Conservation (phyloP, 106 monocot species). For the Allium sativum region DNA sequence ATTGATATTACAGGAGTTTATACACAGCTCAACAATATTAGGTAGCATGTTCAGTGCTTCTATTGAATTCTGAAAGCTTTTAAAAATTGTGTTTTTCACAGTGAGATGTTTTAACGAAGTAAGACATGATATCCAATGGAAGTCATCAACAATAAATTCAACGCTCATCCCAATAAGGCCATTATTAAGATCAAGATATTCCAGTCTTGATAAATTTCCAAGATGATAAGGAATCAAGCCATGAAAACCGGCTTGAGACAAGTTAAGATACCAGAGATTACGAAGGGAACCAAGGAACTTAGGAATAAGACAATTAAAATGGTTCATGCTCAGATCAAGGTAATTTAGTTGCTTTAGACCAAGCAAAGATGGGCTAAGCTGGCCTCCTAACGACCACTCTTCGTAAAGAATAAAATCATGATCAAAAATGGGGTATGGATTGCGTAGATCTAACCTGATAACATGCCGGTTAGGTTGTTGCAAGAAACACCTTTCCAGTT, state of each 20-base stretch:
- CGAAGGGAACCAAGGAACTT: constrained; percentile 22
- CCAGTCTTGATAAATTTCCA: background rate
- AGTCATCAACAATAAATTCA: background rate
- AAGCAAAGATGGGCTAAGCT: constrained; percentile 15
- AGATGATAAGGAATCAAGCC: background rate
- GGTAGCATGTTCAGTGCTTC: constrained; percentile 2
- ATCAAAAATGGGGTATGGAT: background rate
- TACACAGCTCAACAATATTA: background rate
- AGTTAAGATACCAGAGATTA: constrained; percentile 2
- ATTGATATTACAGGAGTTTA: background rate
- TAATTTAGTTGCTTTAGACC: constrained; percentile 14
- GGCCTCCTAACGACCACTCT: background rate
- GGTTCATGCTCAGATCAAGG: constrained; percentile 30
- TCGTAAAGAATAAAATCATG: background rate
- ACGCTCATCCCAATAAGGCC: no score
- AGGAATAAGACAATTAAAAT: constrained; percentile 15
- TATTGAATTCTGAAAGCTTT: background rate
- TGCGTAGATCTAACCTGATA: constrained; percentile 14
- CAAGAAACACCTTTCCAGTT: constrained; percentile 33
- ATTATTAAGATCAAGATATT: constrained; percentile 3
- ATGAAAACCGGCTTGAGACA: background rate
- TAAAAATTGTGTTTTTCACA: background rate
- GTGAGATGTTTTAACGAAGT: background rate
- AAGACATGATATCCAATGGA: background rate
- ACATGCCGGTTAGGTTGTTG: constrained; percentile 26